Percentiles rank a stretch among this genome's conserved stretches.
Evolutionary conservation across 345 rosid genomes (phyloP).

Genomic region (Eucalyptus pauciflora): DNA sequence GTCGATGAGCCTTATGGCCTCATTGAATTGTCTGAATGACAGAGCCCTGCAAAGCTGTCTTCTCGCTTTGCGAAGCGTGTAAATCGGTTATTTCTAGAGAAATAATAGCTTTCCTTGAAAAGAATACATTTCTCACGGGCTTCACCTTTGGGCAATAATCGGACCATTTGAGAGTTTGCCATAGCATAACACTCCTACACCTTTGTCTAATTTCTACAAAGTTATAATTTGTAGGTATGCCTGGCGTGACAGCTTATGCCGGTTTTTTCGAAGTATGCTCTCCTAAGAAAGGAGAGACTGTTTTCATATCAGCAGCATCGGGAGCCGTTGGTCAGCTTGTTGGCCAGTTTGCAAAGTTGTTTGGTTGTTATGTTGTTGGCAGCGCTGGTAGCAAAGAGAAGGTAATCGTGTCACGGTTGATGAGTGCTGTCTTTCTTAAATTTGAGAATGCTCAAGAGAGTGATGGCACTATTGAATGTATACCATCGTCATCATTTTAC

Average conservation of each 20-base stretch:
- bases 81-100: no score
- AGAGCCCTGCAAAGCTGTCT: neutral
- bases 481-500: neutral
- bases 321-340: slow-evolving; percentile 61
- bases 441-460: neutral
- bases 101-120: neutral
- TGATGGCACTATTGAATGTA: neutral
- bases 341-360: slow-evolving; percentile 42
- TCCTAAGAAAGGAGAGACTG: slow-evolving; percentile 36
- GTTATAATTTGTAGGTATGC: slow-evolving; percentile 9
- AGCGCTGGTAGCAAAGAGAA: slow-evolving; percentile 37
- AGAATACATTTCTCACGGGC: neutral
- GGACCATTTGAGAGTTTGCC: neutral
- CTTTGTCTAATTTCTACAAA: neutral
- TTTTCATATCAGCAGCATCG: slow-evolving; percentile 35
- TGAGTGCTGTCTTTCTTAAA: neutral
- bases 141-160: neutral
- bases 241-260: slow-evolving; percentile 44
- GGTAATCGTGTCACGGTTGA: neutral
- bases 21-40: neutral
- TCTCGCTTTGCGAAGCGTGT: no score
- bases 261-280: slow-evolving; percentile 38
- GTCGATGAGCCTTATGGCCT: neutral
- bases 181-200: neutral
- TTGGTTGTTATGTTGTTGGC: slow-evolving; percentile 48